These are phyloP conservation scores for Saccharomyces paradoxus DNA, from an alignment of 805 yeast species.

Conservation along the genomic window DNA sequence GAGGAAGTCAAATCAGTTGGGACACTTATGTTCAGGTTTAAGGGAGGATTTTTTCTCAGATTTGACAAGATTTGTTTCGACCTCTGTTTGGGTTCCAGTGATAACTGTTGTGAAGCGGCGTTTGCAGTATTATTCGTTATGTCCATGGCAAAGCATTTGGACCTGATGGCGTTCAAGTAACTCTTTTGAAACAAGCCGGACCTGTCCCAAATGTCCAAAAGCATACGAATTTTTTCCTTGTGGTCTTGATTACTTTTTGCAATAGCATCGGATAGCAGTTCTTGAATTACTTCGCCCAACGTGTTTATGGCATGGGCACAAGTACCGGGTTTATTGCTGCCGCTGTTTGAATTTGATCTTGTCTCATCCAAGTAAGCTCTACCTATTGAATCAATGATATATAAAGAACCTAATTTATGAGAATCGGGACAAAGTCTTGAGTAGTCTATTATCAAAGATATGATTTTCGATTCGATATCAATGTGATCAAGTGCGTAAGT, in stretches of 20 bases:
- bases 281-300: constrained; percentile 56
- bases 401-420: constrained; percentile 84
- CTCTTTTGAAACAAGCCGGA: constrained; percentile 65
- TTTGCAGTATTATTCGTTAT: constrained; percentile 33
- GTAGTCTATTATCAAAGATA: constrained; percentile 30
- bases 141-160: constrained; percentile 42
- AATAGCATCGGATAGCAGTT: constrained; percentile 55
- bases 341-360: constrained; percentile 42
- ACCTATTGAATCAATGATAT: constrained; percentile 86
- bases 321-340: constrained; percentile 58
- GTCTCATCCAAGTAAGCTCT: constrained; percentile 78
- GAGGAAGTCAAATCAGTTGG: constrained; percentile 18
- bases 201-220: constrained; percentile 88
- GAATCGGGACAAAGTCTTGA: constrained; percentile 66
- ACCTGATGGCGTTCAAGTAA: constrained; percentile 46
- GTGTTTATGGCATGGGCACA: constrained; percentile 64
- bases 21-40: constrained; percentile 15
- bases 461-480: constrained; percentile 27
- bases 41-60: constrained; percentile 6
- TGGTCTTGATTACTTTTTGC: constrained; percentile 48
- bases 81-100: constrained; percentile 29
- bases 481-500: constrained; percentile 69
- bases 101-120: constrained; percentile 34
- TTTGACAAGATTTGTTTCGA: constrained; percentile 25
- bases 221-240: constrained; percentile 68